Base-by-base conservation (phyloP, 352 stramenopile genomes). In the Phytopythium cucurbitacearum region DNA sequence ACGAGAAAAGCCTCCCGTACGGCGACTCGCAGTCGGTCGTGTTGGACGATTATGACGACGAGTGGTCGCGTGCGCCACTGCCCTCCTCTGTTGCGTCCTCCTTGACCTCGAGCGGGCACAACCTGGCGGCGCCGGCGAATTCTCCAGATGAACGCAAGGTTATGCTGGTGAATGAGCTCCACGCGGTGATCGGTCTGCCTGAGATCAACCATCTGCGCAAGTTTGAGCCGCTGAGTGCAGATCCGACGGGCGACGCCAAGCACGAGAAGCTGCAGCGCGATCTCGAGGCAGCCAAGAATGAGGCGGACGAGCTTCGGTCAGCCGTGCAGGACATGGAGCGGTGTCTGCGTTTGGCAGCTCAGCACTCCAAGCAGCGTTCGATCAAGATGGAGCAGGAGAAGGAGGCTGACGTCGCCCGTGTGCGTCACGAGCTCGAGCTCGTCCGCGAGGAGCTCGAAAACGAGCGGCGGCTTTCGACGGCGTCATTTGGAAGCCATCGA, bases 111-210 rank as follows among this genome's bases (percentile, higher is more conserved):
- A 38, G 13, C 36, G 36, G 32, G 32, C 32, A 38, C 45, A 40
- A 12, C 40, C 36, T 3, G 39, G 33, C 1, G 28, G 7, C 34
- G 15, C 28, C n/a, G 3, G 11, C 49, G 8, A 35, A 32, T 41
- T 28, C 39, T 7, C 57, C 69, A 3, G 80, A 87, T 48, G 57
- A 51, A 9, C 73, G 89, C 46, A 91, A 91, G 49, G 65, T 78
- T 1, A 62, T 59, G n/a, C 65, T 93, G n/a, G 65, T 93, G 34
- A 93, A 93, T 39, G 83, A 93, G 56, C 62, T 91, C 15, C 83
- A 90, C 45, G 46, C 65, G 15, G 73, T 67, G 37, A 87, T 93
- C 36, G 82, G 80, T 5, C 63, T 93, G 1, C 83, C 83, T 0
- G 69, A 89, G 44, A 78, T 93, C 50, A 69, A 73, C 40, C 67